Evolutionary conservation across 345 rosid genomes (phyloP).

Genomic region (Eucalyptus curtisii): DNA sequence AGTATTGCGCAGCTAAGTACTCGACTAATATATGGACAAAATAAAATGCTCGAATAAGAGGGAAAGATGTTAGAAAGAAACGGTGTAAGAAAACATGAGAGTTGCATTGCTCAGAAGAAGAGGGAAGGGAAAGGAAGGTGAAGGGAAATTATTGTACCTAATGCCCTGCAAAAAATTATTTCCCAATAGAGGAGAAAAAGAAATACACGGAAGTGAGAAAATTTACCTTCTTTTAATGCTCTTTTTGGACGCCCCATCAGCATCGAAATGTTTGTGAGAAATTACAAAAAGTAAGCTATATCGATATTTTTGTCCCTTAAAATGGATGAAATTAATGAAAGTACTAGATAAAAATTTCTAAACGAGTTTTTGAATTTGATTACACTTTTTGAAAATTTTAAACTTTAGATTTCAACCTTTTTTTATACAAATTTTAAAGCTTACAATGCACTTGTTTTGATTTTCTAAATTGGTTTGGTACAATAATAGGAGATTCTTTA

Average conservation of each 20-base stretch:
- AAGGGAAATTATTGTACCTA: not conserved
- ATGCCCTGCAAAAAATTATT: not conserved
- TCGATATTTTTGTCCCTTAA: not conserved
- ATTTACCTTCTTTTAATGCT: not conserved
- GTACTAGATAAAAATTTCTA: not conserved
- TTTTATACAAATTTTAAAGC: not conserved
- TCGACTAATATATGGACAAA: not conserved
- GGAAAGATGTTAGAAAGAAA: not conserved
- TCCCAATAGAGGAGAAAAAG: not conserved
- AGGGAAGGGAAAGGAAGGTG: not conserved
- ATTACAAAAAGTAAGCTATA: not conserved
- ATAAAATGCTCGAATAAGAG: not conserved
- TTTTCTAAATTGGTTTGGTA: not conserved
- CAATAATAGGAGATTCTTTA: not conserved
- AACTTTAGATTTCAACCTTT: not conserved
- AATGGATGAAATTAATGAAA: not conserved
- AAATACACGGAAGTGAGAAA: not conserved
- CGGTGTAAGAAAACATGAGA: not conserved
- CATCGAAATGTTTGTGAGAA: not conserved
- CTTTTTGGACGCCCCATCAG: not conserved
- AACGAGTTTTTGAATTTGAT: fast-evolving
- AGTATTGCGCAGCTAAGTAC: not conserved
- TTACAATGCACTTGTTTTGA: not conserved
- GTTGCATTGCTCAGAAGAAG: not conserved
- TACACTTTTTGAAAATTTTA: fast-evolving